These are phyloP conservation scores for Echinosophora koreensis DNA, from an alignment of 306 rosid genomes.

Conservation along the genomic window DNA sequence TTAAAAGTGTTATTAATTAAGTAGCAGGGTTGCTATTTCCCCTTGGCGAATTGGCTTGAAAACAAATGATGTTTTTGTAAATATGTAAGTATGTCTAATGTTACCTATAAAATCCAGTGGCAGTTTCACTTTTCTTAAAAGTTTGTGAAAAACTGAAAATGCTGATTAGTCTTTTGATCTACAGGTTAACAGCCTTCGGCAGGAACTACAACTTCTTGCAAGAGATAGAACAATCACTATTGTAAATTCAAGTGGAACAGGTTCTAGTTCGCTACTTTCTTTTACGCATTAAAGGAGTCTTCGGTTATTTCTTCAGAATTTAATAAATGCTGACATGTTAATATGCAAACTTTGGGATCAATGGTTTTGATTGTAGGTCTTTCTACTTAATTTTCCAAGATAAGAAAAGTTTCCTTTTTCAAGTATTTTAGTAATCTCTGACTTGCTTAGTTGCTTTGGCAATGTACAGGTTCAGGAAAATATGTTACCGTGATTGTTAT, in stretches of 20 bases:
- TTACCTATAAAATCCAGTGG: background rate
- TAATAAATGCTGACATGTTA: constrained; percentile 12
- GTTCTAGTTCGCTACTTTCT: constrained; percentile 44
- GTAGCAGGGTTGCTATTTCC: background rate
- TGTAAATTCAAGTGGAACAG: constrained; percentile 60
- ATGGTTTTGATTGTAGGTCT: constrained; percentile 32
- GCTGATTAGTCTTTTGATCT: constrained; percentile 40
- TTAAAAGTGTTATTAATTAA: background rate
- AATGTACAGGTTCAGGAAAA: constrained; percentile 67
- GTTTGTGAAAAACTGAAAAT: constrained; percentile 32
- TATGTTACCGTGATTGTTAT: constrained; percentile 72
- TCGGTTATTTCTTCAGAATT: constrained; percentile 5
- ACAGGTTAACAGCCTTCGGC: constrained; percentile 82
- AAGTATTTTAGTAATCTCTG: constrained; percentile 36
- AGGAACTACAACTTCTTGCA: constrained; percentile 67
- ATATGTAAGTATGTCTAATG: background rate
- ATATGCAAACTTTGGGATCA: constrained; percentile 29
- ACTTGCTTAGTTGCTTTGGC: constrained; percentile 47
- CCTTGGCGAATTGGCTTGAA: constrained; percentile 21
- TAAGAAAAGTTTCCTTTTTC: background rate
- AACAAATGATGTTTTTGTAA: background rate
- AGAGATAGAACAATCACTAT: constrained; percentile 67
- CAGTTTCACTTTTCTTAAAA: background rate
- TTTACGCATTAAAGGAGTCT: background rate
- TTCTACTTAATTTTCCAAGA: constrained; percentile 23